Percentiles rank a stretch among this genome's conserved stretches.
Conservation (phyloP, 768 basidiomycete genomes). For the Strobilomyces echinocephalus region DNA sequence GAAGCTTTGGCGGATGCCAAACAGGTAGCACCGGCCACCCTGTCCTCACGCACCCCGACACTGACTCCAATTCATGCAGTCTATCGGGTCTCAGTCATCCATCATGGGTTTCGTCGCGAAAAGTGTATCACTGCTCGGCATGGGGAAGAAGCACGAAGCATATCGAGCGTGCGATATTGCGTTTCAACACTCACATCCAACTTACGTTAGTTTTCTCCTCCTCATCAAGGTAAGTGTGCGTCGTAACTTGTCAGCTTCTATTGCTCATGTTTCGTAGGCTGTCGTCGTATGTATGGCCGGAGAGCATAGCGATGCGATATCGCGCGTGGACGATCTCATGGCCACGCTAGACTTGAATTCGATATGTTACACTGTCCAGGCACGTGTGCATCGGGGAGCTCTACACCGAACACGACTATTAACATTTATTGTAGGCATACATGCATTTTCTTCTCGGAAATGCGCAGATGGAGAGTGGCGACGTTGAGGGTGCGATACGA, state of each 20-base stretch:
- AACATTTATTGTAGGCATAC: neutral
- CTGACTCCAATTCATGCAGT: neutral
- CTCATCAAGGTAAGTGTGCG: neutral
- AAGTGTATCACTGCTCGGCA: neutral
- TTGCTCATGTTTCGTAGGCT: neutral
- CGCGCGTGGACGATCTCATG: neutral
- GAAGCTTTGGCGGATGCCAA: constrained; percentile 1
- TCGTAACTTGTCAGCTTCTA: neutral
- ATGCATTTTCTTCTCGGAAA: neutral
- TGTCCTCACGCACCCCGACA: neutral
- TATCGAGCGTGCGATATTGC: neutral
- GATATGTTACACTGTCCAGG: neutral
- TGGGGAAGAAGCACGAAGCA: neutral
- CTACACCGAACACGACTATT: neutral
- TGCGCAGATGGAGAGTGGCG: neutral
- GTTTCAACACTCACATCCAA: neutral
- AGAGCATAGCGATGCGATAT: neutral
- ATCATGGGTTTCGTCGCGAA: neutral
- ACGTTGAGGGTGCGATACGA: neutral
- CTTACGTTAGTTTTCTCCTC: neutral
- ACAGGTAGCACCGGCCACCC: neutral
- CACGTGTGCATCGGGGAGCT: neutral
- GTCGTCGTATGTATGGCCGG: neutral
- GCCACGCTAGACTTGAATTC: neutral
- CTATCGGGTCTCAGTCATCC: neutral